Evolutionary conservation across 768 basidiomycete genomes (phyloP).

Genomic region (Pisolithus marmoratus): DNA sequence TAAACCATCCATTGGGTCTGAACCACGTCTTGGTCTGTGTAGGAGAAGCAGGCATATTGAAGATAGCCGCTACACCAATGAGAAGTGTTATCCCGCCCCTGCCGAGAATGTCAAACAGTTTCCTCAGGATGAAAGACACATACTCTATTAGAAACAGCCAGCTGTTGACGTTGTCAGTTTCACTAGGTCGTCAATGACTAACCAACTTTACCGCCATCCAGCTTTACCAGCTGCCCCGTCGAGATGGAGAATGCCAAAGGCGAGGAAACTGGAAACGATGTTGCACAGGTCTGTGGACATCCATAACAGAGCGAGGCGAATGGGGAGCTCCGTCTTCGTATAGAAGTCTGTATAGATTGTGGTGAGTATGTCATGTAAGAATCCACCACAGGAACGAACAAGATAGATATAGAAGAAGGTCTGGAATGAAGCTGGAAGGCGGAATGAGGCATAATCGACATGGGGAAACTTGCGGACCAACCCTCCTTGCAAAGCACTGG

Average conservation of each 20-base stretch:
- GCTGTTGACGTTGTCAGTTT: constrained; percentile 11
- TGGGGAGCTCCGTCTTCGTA: constrained; percentile 52
- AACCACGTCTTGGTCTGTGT: constrained; percentile 56
- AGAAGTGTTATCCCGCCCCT: constrained; percentile 45
- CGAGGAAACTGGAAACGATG: constrained; percentile 50
- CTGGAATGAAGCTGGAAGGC: constrained; percentile 44
- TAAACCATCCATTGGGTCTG: constrained; percentile 60
- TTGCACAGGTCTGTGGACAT: constrained; percentile 40
- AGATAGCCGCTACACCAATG: constrained; percentile 50
- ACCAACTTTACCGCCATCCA: constrained; percentile 43
- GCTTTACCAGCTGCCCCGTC: constrained; percentile 48
- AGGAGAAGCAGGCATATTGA: constrained; percentile 55
- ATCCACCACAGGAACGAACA: constrained; percentile 31
- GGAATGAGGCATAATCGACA: neutral
- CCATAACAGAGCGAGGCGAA: constrained; percentile 55
- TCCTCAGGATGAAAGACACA: constrained; percentile 36
- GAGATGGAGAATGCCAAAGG: constrained; percentile 57
- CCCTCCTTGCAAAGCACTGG: constrained; percentile 43
- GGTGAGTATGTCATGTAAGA: neutral
- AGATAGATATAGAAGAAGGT: constrained; percentile 56
- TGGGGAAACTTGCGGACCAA: constrained; percentile 10
- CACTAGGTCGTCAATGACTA: neutral
- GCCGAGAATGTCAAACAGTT: constrained; percentile 14
- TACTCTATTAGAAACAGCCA: constrained; percentile 57
- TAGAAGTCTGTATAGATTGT: constrained; percentile 34